Percentiles rank a stretch among this genome's conserved stretches.
phyloP scores from a whole-genome alignment of 1,139 yeast genomes.

The Yamadazyma atlantica region DNA sequence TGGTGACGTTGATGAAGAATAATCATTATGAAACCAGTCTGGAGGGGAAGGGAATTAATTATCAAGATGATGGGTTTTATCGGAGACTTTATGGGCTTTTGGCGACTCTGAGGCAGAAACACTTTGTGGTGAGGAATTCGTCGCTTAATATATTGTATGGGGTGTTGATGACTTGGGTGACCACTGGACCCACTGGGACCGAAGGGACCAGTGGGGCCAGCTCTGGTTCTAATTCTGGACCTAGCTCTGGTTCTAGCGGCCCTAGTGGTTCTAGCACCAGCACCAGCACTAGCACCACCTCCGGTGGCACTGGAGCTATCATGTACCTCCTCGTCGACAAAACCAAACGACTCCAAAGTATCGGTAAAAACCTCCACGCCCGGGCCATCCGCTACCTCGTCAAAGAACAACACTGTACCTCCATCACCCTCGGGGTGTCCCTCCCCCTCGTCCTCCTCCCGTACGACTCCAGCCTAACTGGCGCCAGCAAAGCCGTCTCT shows the following conservation, averaged over 20 bases:
- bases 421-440: slow-evolving; percentile 48
- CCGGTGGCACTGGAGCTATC: slow-evolving; percentile 52
- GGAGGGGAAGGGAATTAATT: slow-evolving; percentile 18
- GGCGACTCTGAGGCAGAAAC: slow-evolving; percentile 32
- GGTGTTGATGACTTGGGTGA: slow-evolving; percentile 59
- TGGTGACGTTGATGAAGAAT: slow-evolving; percentile 42
- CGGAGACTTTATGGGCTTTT: slow-evolving; percentile 31
- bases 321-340: slow-evolving; percentile 55
- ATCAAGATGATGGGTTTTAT: slow-evolving; percentile 30
- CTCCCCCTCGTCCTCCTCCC: slow-evolving; percentile 55
- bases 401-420: slow-evolving; percentile 43
- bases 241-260: too few species aligned
- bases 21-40: slow-evolving; percentile 20
- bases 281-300: too few species aligned
- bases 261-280: too few species aligned
- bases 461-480: slow-evolving; percentile 20
- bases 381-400: slow-evolving; percentile 54
- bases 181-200: too few species aligned
- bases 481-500: slow-evolving; percentile 23
- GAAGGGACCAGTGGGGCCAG: too few species aligned
- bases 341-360: slow-evolving; percentile 55
- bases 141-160: slow-evolving; percentile 59
- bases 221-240: too few species aligned
- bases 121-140: slow-evolving; percentile 62
- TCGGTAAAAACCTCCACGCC: slow-evolving; percentile 57